Percentiles rank a stretch among this genome's conserved stretches.
These are phyloP conservation scores for Combretum micranthum DNA, from an alignment of 345 rosid genomes.

Conservation along the genomic window DNA sequence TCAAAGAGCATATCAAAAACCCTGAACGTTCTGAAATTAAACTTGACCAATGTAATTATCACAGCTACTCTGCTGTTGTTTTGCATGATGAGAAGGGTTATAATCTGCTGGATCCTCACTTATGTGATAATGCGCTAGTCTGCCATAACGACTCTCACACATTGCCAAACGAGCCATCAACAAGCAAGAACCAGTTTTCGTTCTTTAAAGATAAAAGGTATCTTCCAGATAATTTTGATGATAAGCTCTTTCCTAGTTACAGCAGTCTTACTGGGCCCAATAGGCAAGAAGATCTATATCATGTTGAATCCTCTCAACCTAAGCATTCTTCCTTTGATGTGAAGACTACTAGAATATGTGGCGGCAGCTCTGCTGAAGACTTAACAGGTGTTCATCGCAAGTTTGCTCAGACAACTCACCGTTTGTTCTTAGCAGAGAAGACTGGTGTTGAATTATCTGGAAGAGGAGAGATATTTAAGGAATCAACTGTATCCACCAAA, in stretches of 20 bases:
- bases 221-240: conserved; percentile 11
- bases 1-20: conserved; percentile 15
- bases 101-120: conserved; percentile 16
- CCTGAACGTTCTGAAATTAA: conserved; percentile 7
- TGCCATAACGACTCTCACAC: conserved; percentile 11
- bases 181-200: conserved; percentile 13
- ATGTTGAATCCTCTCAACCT: conserved; percentile 20
- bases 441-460: conserved; percentile 28
- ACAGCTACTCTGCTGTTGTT: conserved; percentile 22
- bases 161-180: conserved; percentile 16
- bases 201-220: conserved; percentile 14
- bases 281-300: conserved; percentile 12
- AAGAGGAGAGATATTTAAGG: conserved; percentile 31
- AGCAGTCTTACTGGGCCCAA: conserved; percentile 7
- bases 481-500: conserved; percentile 29
- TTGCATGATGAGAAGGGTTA: conserved; percentile 35
- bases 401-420: conserved; percentile 29
- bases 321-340: conserved; percentile 23
- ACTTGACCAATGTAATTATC: conserved; percentile 1
- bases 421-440: conserved; percentile 29
- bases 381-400: conserved; percentile 21
- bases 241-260: conserved; percentile 13
- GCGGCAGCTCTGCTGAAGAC: conserved; percentile 34
- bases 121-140: conserved; percentile 10
- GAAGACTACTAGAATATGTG: conserved; percentile 37